These are phyloP conservation scores for Blastocystis hominis DNA, from an alignment of 352 stramenopile species.

Conservation along the genomic window DNA sequence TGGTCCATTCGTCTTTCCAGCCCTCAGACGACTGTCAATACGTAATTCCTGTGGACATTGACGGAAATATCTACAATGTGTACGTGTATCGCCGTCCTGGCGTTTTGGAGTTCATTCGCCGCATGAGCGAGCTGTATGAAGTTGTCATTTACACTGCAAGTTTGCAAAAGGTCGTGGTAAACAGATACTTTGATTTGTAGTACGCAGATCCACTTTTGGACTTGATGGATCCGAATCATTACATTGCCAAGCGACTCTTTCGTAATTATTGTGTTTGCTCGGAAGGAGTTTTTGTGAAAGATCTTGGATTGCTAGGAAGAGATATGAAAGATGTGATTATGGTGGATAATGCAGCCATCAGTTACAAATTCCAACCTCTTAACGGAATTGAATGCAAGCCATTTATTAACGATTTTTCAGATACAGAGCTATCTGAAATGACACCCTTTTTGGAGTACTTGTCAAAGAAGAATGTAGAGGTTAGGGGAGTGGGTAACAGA, in stretches of 20 bases:
- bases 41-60: conserved; percentile 89
- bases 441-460: conserved; percentile 60
- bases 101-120: conserved; percentile 85
- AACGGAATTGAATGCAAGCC: conserved; percentile 74
- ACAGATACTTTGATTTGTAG: conserved; percentile 61
- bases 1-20: conserved; percentile 90
- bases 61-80: conserved; percentile 73
- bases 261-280: conserved; percentile 87
- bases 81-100: conserved; percentile 81
- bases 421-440: conserved; percentile 70
- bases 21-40: conserved; percentile 83
- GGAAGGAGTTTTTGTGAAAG: conserved; percentile 90
- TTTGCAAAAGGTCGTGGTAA: conserved; percentile 70
- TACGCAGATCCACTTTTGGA: conserved; percentile 93
- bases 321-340: conserved; percentile 88
- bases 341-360: conserved; percentile 95
- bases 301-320: conserved; percentile 83
- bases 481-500: not conserved
- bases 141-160: conserved; percentile 94
- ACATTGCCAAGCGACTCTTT: conserved; percentile 78
- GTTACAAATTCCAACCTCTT: conserved; percentile 91
- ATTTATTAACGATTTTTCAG: conserved; percentile 79
- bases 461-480: conserved; percentile 36
- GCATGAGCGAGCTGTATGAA: conserved; percentile 89
- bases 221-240: conserved; percentile 79